Percentiles rank a stretch among this genome's conserved stretches.
Evolutionary conservation across 2,329 filamentous ascomycete genomes (phyloP).

Genomic region (Microdochium paspali): DNA sequence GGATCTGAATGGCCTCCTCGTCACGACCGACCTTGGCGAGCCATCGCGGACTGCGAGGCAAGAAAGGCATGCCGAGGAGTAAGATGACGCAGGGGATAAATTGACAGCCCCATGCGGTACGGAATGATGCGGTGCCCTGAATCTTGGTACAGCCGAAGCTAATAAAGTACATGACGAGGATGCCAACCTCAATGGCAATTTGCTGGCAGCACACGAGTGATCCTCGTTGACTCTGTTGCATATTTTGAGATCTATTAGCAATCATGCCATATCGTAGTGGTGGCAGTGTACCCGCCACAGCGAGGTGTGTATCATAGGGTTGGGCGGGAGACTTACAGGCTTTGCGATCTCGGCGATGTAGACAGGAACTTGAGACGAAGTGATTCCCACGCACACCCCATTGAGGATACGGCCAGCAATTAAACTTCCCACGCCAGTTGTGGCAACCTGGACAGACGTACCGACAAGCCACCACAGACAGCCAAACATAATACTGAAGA

Average conservation of each 20-base stretch:
- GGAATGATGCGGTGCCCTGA: slow-evolving; percentile 45
- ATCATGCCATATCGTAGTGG: too few species aligned
- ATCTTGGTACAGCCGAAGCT: slow-evolving; percentile 56
- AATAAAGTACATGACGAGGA: slow-evolving; percentile 63
- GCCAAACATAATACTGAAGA: slow-evolving; percentile 29
- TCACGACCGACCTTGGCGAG: slow-evolving; percentile 52
- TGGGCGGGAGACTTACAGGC: slow-evolving; percentile 10
- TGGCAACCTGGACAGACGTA: slow-evolving; percentile 48
- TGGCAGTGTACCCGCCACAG: too few species aligned
- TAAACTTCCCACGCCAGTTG: slow-evolving; percentile 46
- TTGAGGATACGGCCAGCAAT: slow-evolving; percentile 50
- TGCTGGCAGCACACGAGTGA: slow-evolving; percentile 64
- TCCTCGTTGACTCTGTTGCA: slow-evolving; percentile 37
- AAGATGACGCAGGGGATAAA: slow-evolving; percentile 51
- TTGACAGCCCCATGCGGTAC: slow-evolving; percentile 56
- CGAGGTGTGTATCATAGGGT: too few species aligned
- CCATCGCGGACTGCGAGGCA: slow-evolving; percentile 56
- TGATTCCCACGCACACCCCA: slow-evolving; percentile 57
- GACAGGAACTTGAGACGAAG: slow-evolving; percentile 57
- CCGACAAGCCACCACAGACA: slow-evolving; percentile 45
- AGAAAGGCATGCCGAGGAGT: slow-evolving; percentile 47
- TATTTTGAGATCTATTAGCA: too few species aligned
- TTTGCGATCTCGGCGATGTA: slow-evolving; percentile 60
- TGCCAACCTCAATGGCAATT: slow-evolving; percentile 66
- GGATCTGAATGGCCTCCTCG: slow-evolving; percentile 40